Base-by-base conservation (phyloP, 495 filamentous ascomycete species). In the Annulohypoxylon moriforme region DNA sequence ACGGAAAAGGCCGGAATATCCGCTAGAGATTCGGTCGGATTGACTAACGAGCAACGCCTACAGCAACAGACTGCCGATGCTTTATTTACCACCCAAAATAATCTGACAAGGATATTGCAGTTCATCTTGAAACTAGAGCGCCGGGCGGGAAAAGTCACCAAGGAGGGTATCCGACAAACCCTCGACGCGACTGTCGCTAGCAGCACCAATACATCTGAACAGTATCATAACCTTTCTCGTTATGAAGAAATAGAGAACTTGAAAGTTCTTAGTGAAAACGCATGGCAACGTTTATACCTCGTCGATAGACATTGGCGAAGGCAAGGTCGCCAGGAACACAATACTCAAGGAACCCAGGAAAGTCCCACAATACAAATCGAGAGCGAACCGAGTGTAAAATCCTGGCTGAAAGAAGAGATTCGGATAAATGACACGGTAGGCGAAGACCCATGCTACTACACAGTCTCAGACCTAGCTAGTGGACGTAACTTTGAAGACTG, bases 121-220 rank as follows among this genome's bases (percentile, higher is more conserved):
- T 76, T 74, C 55, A 42, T 76, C 14, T 62, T 77, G 4, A 77
- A 77, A 33, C 25, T 76, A 7, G 75, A 77, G 34, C 69, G 62
- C 14, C 73, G 75, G 4, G 62, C 75, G 8, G 75, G 73, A 6
- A 76, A 76, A 18, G 38, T 72, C 7, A 67, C 73, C 14, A 77
- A 77, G 14, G 73, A 77, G 33, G 68, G 70, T 0, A 74, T 77
- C 7, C 68, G 68, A 27, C 61, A 66, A 5, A 77, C 75, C 5
- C 70, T 77, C 4, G 75, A 77, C 31, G 73, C 73, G 1, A 77
- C 75, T 6, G 68, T 73, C 5, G 31, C 27, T 0, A 68, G 69
- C 14, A 58, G 60, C 16, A 57, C 57, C 11, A 44, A 68, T 50
- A 14, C 34, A 4, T 33, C 25, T n/a, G 53, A 60, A 27, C 29